Percentiles rank a stretch among this genome's conserved stretches.
phyloP scores from a whole-genome alignment of 768 basidiomycete genomes.

The Hericium coralloides region DNA sequence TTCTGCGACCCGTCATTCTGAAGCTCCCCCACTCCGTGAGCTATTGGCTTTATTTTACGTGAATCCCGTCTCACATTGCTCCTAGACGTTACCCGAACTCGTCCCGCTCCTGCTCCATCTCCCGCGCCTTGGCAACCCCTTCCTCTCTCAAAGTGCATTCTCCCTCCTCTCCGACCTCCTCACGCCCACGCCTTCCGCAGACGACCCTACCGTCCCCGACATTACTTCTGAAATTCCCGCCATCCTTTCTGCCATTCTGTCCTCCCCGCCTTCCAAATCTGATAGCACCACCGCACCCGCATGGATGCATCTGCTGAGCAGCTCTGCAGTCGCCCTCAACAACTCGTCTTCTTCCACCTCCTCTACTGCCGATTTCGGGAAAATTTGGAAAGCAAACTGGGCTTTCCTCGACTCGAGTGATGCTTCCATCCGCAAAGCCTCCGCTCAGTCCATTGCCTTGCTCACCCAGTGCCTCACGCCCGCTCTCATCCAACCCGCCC shows the following conservation, averaged over 20 bases:
- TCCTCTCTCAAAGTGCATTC: conserved; percentile 83
- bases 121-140: conserved; percentile 81
- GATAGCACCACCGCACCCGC: conserved; percentile 61
- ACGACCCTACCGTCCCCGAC: conserved; percentile 31
- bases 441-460: conserved; percentile 51
- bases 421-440: conserved; percentile 47
- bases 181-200: conserved; percentile 34
- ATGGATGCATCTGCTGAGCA: conserved; percentile 74
- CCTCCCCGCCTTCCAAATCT: conserved; percentile 60
- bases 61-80: conserved; percentile 7
- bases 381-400: conserved; percentile 73
- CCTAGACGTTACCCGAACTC: conserved; percentile 65
- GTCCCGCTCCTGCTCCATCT: conserved; percentile 67
- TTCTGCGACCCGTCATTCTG: conserved; percentile 53
- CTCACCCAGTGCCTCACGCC: conserved; percentile 67
- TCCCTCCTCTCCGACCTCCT: conserved; percentile 81
- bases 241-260: conserved; percentile 58
- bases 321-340: conserved; percentile 59
- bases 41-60: conserved; percentile 8
- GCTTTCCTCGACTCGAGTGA: conserved; percentile 69
- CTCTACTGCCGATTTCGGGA: conserved; percentile 44
- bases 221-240: conserved; percentile 46
- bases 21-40: conserved; percentile 64
- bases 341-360: conserved; percentile 39
- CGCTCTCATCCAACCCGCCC: conserved; percentile 45